Conservation (phyloP, 257 asterid species). For the Nicotiana otophora region DNA sequence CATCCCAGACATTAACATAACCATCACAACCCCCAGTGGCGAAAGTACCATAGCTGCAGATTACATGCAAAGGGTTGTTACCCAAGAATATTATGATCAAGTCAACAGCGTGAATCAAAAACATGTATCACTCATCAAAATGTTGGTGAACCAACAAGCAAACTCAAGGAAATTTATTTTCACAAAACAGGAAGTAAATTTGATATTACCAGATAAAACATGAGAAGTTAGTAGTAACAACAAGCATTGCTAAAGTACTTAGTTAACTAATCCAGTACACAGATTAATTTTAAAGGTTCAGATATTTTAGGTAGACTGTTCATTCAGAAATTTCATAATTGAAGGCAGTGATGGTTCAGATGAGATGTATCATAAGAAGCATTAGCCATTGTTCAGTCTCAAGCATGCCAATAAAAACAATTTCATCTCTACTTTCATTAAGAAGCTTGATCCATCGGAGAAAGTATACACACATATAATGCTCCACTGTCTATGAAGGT, state of each 20-base stretch:
- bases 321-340: neutral
- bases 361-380: neutral
- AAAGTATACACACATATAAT: neutral
- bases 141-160: neutral
- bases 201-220: neutral
- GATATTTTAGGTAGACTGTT: neutral
- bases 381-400: neutral
- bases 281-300: neutral
- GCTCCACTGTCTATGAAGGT: neutral
- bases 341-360: neutral
- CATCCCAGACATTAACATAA: conserved; percentile 94
- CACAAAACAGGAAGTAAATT: neutral
- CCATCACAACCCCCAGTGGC: conserved; percentile 97
- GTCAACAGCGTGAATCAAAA: neutral
- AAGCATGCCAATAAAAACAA: neutral
- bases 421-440: neutral
- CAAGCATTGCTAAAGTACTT: neutral
- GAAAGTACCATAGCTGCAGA: conserved; percentile 74
- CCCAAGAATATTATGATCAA: neutral
- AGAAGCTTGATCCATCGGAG: neutral
- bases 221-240: neutral
- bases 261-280: neutral
- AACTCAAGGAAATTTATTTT: neutral
- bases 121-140: neutral
- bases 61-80: neutral